Base-by-base conservation (phyloP, 257 asterid species). In the Coffea eugenioides region DNA sequence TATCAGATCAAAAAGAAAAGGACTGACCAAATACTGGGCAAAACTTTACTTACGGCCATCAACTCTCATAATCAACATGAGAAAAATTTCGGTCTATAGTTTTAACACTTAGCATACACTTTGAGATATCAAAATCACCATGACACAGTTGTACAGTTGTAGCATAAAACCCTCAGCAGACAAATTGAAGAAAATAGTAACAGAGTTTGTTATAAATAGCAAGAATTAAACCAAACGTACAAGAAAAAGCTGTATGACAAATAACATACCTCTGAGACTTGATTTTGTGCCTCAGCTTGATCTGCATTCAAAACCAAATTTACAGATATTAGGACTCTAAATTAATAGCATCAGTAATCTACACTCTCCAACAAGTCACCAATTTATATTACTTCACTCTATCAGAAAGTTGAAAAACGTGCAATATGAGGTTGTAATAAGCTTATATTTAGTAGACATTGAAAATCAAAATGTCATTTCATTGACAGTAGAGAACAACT, bases 201-300 rank as follows among this genome's bases (percentile, higher is more conserved):
- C 43, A 41, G n/a, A 69, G 71, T 54, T 78, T 36, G 41, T 48
- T 31, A 23, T 51, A 20, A 69, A 46, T 71, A 54, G 52, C 46
- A 56, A 25, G 64, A 51, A 79, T 43, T 27, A 69, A 69, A 25
- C 57, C 23, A 57, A 41, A 25, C 31, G 7, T 11, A 46, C 57
- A 36, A 48, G 20, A 49, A 49, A 23, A 57, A 12, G 21, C 43
- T 74, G 54, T 34, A 41, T 25, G 12, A 81, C 36, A 56, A 31
- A 83, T 77, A 62, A 79, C 88, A 48, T 89, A 94, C 97, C 88
- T 77, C 74, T 31, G 89, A 83, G 46, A 69, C 81, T 65, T 83
- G 86, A 75, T 72, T 87, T 84, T 85, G 85, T 82, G 57, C 82
- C 80, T 73, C 88, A 78, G 81, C 85, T 80, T 83, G 81, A 39